Conservation (phyloP, 345 rosid genomes). For the Citrus cavaleriei region DNA sequence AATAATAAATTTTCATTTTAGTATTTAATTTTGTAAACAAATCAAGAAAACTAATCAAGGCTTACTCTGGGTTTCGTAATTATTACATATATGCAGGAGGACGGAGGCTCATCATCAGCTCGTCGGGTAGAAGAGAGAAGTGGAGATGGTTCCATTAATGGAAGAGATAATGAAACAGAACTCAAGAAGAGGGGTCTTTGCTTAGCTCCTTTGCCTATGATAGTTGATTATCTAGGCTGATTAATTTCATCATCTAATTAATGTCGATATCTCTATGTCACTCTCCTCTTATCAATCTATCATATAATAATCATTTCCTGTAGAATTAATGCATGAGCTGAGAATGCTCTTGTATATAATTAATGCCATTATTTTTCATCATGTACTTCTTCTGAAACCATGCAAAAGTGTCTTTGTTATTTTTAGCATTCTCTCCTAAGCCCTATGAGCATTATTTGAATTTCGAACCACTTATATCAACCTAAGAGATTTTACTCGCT, state of each 20-base stretch:
- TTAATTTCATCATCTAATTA: neutral
- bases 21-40: too few species aligned
- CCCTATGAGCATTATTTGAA: neutral
- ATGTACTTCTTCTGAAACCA: neutral
- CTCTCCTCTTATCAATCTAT: neutral
- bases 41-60: neutral
- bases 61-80: neutral
- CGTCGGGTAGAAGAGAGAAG: constrained; percentile 11
- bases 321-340: neutral
- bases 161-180: constrained; percentile 22
- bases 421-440: too few species aligned
- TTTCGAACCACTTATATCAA: neutral
- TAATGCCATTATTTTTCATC: neutral
- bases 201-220: constrained; percentile 59
- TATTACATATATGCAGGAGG: constrained; percentile 17
- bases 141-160: constrained; percentile 11
- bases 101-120: neutral
- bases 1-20: too few species aligned
- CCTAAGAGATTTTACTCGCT: too few species aligned
- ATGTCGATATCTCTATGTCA: neutral
- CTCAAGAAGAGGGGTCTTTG: constrained; percentile 65
- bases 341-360: neutral
- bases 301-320: neutral
- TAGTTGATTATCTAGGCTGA: constrained; percentile 43
- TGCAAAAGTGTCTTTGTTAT: neutral